Base-by-base conservation (phyloP, 202 grass and related monocot genomes). In the Schoenoplectus tabernaemontani region DNA sequence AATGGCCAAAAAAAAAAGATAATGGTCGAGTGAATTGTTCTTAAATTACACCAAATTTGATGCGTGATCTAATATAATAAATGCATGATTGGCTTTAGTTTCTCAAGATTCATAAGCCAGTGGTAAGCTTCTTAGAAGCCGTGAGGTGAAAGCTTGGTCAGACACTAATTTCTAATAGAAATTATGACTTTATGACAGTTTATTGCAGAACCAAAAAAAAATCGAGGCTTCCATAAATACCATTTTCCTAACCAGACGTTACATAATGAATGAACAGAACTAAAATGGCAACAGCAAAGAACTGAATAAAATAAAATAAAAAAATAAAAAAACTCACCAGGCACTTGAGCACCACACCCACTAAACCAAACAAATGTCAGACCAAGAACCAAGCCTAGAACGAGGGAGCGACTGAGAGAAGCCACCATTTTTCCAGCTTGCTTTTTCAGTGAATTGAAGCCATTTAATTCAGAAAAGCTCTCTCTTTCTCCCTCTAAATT, bases 321-420 rank as follows among this genome's bases (percentile, higher is more conserved):
- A 2, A 30, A 4, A 48, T 32, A 3, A 9, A 24, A 48, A 71
- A 72, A 9, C 69, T 74, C 24, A 80, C 77, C 77, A 46, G 77
- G 77, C 2, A 17, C n/a, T 80, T 64, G 77, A 64, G 57, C 77
- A 46, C 20, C 22, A 24, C 39, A 80, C 7, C 32, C 54, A 80
- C 32, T 26, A 80, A 80, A 46, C 77, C 36, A 63, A 48, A 33
- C 59, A 80, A 64, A 30, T 9, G 38, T 50, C 13, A 80, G 23
- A 63, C 37, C 17, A 60, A 80, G 69, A n/a, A 74, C 43, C 24
- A 64, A 57, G 0, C 17, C 19, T 77, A 59, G n/a, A n/a, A n/a
- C n/a, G n/a, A n/a, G n/a, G n/a, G n/a, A n/a, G n/a, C n/a, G 5
- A 77, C 22, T 16, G 30, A 53, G 46, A 57, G 48, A 59, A 80